A percentile compares a stretch with the other conserved stretches of the same genome.
Conservation (phyloP, 345 rosid genomes). For the Boechera stricta region DNA sequence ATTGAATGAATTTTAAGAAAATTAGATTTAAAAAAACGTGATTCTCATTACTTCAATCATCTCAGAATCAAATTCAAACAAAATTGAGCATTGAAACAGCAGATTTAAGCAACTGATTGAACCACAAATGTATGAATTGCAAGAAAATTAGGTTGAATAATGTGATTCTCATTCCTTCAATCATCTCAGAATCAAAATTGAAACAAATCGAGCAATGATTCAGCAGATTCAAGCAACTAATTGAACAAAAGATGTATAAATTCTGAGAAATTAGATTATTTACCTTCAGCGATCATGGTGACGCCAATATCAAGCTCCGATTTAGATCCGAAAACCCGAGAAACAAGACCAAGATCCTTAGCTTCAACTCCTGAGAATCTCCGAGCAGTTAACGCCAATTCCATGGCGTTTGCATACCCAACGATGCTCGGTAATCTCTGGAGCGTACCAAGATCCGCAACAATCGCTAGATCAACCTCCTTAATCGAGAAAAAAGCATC, state of each 20-base stretch:
- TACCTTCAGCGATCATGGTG: conserved; percentile 64
- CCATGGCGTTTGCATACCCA: conserved; percentile 74
- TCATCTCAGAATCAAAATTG: not conserved
- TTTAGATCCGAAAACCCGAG: conserved; percentile 67
- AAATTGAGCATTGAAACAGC: not conserved
- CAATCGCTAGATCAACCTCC: conserved; percentile 81
- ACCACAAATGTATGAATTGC: not conserved
- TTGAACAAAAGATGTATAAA: not conserved
- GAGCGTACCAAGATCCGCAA: conserved; percentile 87
- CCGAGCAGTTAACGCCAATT: conserved; percentile 72
- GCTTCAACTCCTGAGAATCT: conserved; percentile 72
- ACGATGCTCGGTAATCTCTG: conserved; percentile 81
- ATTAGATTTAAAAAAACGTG: not conserved
- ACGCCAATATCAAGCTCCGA: conserved; percentile 62
- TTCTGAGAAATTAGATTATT: conserved; percentile 1
- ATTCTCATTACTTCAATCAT: not conserved
- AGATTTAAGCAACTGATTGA: not conserved
- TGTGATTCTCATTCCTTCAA: not conserved
- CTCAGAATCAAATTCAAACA: not conserved
- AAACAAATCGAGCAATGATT: not conserved
- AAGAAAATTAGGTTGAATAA: not conserved
- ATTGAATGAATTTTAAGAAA: not conserved
- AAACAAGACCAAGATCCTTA: conserved; percentile 71
- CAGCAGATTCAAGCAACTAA: not conserved
- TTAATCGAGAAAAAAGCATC: conserved; percentile 76